Percentiles rank a stretch among this genome's conserved stretches.
Evolutionary conservation across 2,329 filamentous ascomycete species (phyloP).

Genomic region (Diaporthe vaccinii): DNA sequence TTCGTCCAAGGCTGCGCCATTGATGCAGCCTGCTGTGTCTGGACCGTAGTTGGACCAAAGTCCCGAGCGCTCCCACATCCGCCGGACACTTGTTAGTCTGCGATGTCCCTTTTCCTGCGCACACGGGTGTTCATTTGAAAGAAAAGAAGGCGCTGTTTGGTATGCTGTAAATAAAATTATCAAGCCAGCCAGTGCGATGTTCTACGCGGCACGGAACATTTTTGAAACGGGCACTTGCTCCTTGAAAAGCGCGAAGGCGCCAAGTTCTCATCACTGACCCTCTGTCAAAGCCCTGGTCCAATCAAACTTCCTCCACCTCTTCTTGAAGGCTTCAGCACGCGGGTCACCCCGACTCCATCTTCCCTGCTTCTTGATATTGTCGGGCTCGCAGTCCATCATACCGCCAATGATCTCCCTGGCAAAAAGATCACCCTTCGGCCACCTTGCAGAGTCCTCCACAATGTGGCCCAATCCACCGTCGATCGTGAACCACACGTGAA

Average conservation of each 20-base stretch:
- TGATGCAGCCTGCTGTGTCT: background rate
- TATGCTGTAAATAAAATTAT: background rate
- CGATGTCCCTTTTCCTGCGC: background rate
- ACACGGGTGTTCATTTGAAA: background rate
- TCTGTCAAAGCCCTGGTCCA: slow-evolving; percentile 76
- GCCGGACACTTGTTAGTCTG: background rate
- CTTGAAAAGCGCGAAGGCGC: background rate
- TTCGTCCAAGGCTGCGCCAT: background rate
- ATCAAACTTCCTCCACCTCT: slow-evolving; percentile 92
- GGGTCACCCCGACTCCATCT: slow-evolving; percentile 80
- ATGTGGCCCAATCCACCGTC: slow-evolving; percentile 94
- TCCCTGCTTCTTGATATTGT: slow-evolving; percentile 91
- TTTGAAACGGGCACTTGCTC: background rate
- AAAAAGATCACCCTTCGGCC: slow-evolving; percentile 94
- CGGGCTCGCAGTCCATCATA: slow-evolving; percentile 86
- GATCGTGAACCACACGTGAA: slow-evolving; percentile 94
- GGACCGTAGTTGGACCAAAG: background rate
- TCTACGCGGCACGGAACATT: background rate
- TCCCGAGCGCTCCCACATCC: background rate
- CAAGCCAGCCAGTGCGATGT: background rate
- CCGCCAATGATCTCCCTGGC: slow-evolving; percentile 92
- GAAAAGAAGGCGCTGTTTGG: background rate
- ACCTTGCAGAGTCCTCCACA: slow-evolving; percentile 86
- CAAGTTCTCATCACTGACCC: slow-evolving; percentile 34
- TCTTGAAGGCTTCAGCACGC: slow-evolving; percentile 83